Conservation (phyloP, 2,329 filamentous ascomycete species). For the Parafenestella ontariensis region DNA sequence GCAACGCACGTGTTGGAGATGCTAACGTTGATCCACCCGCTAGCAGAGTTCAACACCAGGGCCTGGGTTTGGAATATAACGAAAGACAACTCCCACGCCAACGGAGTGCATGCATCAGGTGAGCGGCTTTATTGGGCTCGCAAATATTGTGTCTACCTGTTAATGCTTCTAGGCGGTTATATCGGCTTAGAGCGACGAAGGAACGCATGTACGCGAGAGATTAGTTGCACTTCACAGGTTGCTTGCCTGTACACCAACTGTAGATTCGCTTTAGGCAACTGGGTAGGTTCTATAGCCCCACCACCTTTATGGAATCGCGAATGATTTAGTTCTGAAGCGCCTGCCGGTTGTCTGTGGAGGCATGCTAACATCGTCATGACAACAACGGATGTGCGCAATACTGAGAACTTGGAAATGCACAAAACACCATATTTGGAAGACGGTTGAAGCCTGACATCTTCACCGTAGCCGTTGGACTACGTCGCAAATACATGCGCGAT, state of each 20-base stretch:
- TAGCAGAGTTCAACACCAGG: not conserved
- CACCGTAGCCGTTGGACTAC: not conserved
- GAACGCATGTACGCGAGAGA: not conserved
- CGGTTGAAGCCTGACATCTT: not conserved
- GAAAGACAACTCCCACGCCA: not conserved
- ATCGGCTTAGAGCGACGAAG: not conserved
- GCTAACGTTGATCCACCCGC: not conserved
- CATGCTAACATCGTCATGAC: not conserved
- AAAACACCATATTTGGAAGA: not conserved
- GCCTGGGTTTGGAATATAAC: not conserved
- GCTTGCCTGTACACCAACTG: not conserved
- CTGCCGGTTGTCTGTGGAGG: not conserved
- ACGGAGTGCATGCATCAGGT: not conserved
- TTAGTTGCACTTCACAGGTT: not conserved
- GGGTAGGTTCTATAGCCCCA: not conserved
- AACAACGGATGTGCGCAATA: not conserved
- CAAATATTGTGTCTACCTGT: not conserved
- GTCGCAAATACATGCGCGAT: no score
- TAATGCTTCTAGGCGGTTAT: not conserved
- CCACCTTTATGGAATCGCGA: not conserved
- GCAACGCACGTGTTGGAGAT: not conserved
- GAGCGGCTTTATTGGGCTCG: not conserved
- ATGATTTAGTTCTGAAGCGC: no score
- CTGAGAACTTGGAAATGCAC: not conserved
- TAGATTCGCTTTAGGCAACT: not conserved